A percentile compares a stretch with the other conserved stretches of the same genome.
phyloP scores from a whole-genome alignment of 192 early-diverging fungal species.

The Oehlia diaphana region DNA sequence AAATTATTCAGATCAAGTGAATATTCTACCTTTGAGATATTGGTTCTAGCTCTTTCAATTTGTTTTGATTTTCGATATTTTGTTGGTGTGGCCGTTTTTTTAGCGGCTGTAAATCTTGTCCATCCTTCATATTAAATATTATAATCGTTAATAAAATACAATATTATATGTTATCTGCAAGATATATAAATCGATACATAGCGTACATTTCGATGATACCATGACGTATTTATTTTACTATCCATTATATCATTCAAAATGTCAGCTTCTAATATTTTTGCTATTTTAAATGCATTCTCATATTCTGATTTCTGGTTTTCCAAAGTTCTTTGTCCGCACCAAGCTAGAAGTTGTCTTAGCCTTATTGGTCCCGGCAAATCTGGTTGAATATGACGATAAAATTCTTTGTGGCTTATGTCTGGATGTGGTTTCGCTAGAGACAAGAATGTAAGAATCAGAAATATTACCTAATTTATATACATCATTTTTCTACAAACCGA shows the following conservation, averaged over 20 bases:
- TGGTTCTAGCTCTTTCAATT: constrained; percentile 28
- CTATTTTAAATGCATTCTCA: constrained; percentile 27
- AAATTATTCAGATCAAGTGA: background rate
- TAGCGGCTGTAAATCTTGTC: background rate
- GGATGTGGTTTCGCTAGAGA: constrained; percentile 58
- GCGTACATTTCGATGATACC: constrained; percentile 49
- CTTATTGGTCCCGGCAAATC: constrained; percentile 65
- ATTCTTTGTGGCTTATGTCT: constrained; percentile 53
- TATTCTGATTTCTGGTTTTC: constrained; percentile 13
- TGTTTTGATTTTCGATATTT: constrained; percentile 38
- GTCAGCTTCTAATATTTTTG: constrained; percentile 41
- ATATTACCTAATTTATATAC: background rate
- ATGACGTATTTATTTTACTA: constrained; percentile 49
- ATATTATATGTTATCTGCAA: background rate
- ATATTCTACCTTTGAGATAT: constrained; percentile 32
- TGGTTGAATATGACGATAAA: constrained; percentile 66
- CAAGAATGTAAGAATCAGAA: background rate
- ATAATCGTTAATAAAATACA: background rate
- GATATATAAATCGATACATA: background rate
- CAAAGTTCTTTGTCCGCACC: constrained; percentile 57
- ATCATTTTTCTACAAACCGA: constrained; percentile 8
- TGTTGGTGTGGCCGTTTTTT: constrained; percentile 45
- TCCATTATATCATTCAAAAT: constrained; percentile 39
- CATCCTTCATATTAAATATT: background rate
- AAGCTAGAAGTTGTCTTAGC: constrained; percentile 66